A percentile compares a stretch with the other conserved stretches of the same genome.
These are phyloP conservation scores for Phytophthora megakarya DNA, from an alignment of 352 stramenopile species.

Conservation along the genomic window DNA sequence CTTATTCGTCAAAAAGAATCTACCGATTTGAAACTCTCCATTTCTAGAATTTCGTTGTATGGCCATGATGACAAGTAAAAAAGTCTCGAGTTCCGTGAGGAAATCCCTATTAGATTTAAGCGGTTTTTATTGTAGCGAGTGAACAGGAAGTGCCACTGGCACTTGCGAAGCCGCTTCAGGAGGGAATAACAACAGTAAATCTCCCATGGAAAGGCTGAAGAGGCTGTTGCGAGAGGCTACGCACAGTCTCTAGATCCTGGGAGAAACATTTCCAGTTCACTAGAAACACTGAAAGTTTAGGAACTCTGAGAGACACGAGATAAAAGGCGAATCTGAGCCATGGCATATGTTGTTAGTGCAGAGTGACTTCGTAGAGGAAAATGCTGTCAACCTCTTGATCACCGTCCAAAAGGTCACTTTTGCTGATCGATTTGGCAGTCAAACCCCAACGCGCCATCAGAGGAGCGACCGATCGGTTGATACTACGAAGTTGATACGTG, in stretches of 20 bases:
- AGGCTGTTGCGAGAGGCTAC: slow-evolving; percentile 38
- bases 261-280: slow-evolving; percentile 33
- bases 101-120: slow-evolving; percentile 12
- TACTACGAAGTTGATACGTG: slow-evolving; percentile 73
- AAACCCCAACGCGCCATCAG: slow-evolving; percentile 59
- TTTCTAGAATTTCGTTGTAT: slow-evolving; percentile 28
- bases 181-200: slow-evolving; percentile 19
- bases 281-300: slow-evolving; percentile 4
- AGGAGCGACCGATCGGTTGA: slow-evolving; percentile 63
- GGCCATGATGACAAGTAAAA: slow-evolving; percentile 34
- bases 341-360: slow-evolving; percentile 25
- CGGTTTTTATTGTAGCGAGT: slow-evolving; percentile 16
- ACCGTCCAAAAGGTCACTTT: slow-evolving; percentile 29
- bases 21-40: not conserved
- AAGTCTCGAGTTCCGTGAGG: slow-evolving; percentile 36
- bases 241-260: slow-evolving; percentile 45
- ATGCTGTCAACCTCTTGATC: slow-evolving; percentile 47
- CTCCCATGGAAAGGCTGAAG: slow-evolving; percentile 52
- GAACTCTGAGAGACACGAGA: slow-evolving; percentile 44
- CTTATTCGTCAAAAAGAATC: not conserved
- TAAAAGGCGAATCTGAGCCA: slow-evolving; percentile 84
- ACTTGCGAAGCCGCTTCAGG: not conserved
- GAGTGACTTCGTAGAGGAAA: slow-evolving; percentile 61
- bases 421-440: slow-evolving; percentile 39
- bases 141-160: slow-evolving; percentile 26